Base-by-base conservation (phyloP, 441 rosid species). In the Breynia disticha region DNA sequence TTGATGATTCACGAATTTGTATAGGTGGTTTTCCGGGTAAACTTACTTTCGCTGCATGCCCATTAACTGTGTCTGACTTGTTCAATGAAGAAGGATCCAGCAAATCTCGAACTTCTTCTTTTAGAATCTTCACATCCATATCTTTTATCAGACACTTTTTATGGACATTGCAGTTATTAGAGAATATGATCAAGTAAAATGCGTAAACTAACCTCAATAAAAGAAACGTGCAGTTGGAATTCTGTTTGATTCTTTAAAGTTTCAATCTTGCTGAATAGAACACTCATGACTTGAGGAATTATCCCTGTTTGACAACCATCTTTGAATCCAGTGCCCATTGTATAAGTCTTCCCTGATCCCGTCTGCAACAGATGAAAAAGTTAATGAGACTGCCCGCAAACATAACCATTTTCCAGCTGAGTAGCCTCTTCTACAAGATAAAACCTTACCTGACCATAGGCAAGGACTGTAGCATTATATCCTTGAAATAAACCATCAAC, bases 401-500 rank as follows among this genome's bases (percentile, higher is more conserved):
- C 17, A 1, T 22, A 45, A 57, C 35, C 42, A n/a, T 56, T 19
- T 39, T 18, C 48, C 48, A 37, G 19, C 44, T 20, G 22, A 62
- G 47, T 56, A 60, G 53, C 48, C 55, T 50, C 59, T 11, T 16
- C 11, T 21, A 2, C 42, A 12, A 22, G 59, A 19, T 48, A 19
- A 21, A 65, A 62, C 38, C 48, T 54, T 78, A 89, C 97, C 95
- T 90, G 99, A 22, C 99, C 99, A 72, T 93, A 93, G 62, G 99
- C 99, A 52, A 93, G 96, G 55, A 93, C 97, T 0, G 97, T 93
- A 3, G 96, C 99, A 72, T 93, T 93, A 75, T 89, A 89, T 57
- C 99, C 97, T 70, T 87, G 99, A 68, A 93, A 93, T 52, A 93
- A 83, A n/a, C 96, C 99, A 46, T 89, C 95, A 20, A 93, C 97